Percentiles rank a stretch among this genome's conserved stretches.
phyloP scores from a whole-genome alignment of 2,329 filamentous ascomycete species.

The Pseudogymnoascus sp. region DNA sequence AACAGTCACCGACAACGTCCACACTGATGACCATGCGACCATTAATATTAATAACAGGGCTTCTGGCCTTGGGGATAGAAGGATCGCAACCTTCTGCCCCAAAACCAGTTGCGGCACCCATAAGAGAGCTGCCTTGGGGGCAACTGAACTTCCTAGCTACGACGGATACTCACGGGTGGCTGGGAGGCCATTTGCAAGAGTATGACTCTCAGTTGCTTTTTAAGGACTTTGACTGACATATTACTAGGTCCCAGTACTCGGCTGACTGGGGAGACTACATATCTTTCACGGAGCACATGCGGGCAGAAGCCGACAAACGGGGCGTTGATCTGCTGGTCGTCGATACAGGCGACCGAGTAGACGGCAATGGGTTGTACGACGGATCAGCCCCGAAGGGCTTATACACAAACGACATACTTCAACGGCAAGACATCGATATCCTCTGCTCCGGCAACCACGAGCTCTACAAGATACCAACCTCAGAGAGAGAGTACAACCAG shows the following conservation, averaged over 20 bases:
- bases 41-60: neutral
- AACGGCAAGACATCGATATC: slow-evolving; percentile 73
- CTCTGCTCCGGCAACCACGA: slow-evolving; percentile 92
- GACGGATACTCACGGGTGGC: slow-evolving; percentile 93
- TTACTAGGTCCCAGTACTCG: slow-evolving; percentile 70
- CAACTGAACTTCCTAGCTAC: slow-evolving; percentile 96
- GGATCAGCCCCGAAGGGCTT: slow-evolving; percentile 77
- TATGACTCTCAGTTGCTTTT: slow-evolving; percentile 32
- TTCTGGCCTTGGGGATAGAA: neutral
- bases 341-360: slow-evolving; percentile 87
- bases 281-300: slow-evolving; percentile 81
- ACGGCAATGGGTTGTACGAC: slow-evolving; percentile 93
- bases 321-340: slow-evolving; percentile 81
- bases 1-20: neutral
- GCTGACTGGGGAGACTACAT: slow-evolving; percentile 98
- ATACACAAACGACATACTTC: slow-evolving; percentile 82
- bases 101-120: slow-evolving; percentile 67
- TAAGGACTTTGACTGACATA: neutral
- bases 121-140: slow-evolving; percentile 80
- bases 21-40: neutral
- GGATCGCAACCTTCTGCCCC: slow-evolving; percentile 67
- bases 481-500: slow-evolving; percentile 66
- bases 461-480: slow-evolving; percentile 73
- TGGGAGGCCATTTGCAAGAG: slow-evolving; percentile 88
- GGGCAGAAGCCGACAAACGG: slow-evolving; percentile 64